Conservation (phyloP, 352 stramenopile species). For the Phytophthora syringae region DNA sequence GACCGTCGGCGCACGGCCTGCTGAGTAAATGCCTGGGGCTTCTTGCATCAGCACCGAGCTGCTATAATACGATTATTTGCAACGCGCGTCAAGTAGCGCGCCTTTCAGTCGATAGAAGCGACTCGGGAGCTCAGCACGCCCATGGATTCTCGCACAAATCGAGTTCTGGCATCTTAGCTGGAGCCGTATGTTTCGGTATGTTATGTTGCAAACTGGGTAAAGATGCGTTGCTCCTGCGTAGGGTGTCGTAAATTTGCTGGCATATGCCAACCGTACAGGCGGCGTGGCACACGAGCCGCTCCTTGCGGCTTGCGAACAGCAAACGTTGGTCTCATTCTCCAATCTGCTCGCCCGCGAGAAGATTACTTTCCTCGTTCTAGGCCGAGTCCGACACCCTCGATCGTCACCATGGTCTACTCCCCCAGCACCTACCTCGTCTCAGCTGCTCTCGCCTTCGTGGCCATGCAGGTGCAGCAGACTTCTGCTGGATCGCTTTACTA, state of each 20-base stretch:
- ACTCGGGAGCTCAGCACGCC: neutral
- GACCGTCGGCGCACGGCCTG: too few relatives aligned
- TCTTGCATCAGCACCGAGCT: too few relatives aligned
- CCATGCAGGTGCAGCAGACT: slow-evolving; percentile 16
- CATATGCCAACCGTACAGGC: neutral
- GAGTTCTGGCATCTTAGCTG: neutral
- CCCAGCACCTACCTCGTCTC: slow-evolving; percentile 23
- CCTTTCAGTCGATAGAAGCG: too few relatives aligned
- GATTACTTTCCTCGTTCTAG: slow-evolving; percentile 28
- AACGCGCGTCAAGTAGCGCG: too few relatives aligned
- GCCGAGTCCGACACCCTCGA: slow-evolving; percentile 1
- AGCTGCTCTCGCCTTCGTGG: slow-evolving; percentile 20
- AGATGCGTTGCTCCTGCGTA: neutral
- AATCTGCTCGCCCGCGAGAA: slow-evolving; percentile 33
- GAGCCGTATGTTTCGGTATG: neutral
- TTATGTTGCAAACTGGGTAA: neutral
- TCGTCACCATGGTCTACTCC: slow-evolving; percentile 28
- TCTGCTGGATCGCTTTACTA: slow-evolving; percentile 20
- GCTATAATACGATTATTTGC: too few relatives aligned
- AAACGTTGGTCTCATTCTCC: slow-evolving; percentile 10
- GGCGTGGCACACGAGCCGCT: neutral
- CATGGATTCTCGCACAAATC: neutral
- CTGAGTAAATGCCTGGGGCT: too few relatives aligned
- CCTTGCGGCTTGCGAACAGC: neutral
- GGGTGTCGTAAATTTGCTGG: neutral